These are phyloP conservation scores for Candida gigantensis DNA, from an alignment of 1,139 yeast species.

Conservation along the genomic window DNA sequence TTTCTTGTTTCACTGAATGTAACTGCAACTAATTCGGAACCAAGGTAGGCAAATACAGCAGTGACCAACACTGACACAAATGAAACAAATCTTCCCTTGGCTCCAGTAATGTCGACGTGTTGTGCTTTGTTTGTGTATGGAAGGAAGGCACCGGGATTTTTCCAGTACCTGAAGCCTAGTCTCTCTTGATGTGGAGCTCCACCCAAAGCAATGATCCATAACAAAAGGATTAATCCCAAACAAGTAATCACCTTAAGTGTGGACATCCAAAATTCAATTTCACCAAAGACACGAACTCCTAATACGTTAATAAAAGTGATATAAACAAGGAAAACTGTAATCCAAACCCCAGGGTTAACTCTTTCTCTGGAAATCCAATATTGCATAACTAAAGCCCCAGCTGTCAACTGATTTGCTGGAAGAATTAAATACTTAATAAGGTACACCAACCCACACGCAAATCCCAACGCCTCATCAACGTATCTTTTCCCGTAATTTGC, in stretches of 20 bases:
- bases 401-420: constrained; percentile 64
- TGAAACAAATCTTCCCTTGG: constrained; percentile 54
- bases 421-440: constrained; percentile 59
- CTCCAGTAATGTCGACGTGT: constrained; percentile 22
- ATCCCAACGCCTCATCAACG: constrained; percentile 70
- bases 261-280: constrained; percentile 69
- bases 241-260: constrained; percentile 59
- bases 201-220: constrained; percentile 53
- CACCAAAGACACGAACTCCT: constrained; percentile 65
- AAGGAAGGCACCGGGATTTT: constrained; percentile 61
- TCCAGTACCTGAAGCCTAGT: constrained; percentile 69
- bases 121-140: constrained; percentile 37
- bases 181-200: constrained; percentile 64
- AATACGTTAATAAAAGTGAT: constrained; percentile 56
- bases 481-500: constrained; percentile 70
- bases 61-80: constrained; percentile 67
- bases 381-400: constrained; percentile 61
- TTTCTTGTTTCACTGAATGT: constrained; percentile 78
- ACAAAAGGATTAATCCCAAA: constrained; percentile 51
- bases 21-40: constrained; percentile 69
- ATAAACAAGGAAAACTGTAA: constrained; percentile 50
- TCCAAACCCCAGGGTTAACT: constrained; percentile 62
- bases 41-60: constrained; percentile 75
- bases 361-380: constrained; percentile 54
- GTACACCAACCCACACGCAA: constrained; percentile 72